These are phyloP conservation scores for Aspergillus sclerotioniger DNA, from an alignment of 495 filamentous ascomycete species.

Conservation along the genomic window DNA sequence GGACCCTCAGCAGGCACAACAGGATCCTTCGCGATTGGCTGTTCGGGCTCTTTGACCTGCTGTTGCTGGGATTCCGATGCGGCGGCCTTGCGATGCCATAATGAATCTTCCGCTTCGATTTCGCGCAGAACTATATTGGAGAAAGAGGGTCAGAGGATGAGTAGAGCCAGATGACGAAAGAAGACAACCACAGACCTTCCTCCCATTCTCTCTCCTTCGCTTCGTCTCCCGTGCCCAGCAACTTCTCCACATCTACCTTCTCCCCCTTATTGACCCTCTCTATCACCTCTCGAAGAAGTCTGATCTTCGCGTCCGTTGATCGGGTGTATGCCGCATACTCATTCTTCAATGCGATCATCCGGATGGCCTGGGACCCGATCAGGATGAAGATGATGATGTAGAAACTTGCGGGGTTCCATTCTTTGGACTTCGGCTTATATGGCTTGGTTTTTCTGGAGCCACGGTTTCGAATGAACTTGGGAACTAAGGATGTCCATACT, in stretches of 20 bases:
- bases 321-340: constrained; percentile 70
- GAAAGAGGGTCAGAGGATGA: constrained; percentile 6
- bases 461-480: constrained; percentile 44
- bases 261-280: constrained; percentile 80
- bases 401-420: constrained; percentile 91
- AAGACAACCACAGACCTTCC: constrained; percentile 56
- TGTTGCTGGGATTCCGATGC: constrained; percentile 19
- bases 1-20: constrained; percentile 12
- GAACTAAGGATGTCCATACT: constrained; percentile 70
- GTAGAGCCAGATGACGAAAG: background rate
- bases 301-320: constrained; percentile 75
- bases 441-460: constrained; percentile 15
- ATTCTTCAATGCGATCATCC: constrained; percentile 78
- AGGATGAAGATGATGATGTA: constrained; percentile 89
- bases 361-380: constrained; percentile 91
- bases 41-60: constrained; percentile 9
- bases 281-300: constrained; percentile 75
- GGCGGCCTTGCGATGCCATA: constrained; percentile 45
- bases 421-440: constrained; percentile 53
- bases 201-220: constrained; percentile 84
- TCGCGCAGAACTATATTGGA: constrained; percentile 63
- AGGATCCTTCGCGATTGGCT: constrained; percentile 18
- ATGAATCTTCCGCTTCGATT: constrained; percentile 72
- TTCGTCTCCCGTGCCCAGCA: constrained; percentile 76
- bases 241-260: constrained; percentile 82